phyloP scores from a whole-genome alignment of 768 basidiomycete genomes.

The Boletellus emodensis region DNA sequence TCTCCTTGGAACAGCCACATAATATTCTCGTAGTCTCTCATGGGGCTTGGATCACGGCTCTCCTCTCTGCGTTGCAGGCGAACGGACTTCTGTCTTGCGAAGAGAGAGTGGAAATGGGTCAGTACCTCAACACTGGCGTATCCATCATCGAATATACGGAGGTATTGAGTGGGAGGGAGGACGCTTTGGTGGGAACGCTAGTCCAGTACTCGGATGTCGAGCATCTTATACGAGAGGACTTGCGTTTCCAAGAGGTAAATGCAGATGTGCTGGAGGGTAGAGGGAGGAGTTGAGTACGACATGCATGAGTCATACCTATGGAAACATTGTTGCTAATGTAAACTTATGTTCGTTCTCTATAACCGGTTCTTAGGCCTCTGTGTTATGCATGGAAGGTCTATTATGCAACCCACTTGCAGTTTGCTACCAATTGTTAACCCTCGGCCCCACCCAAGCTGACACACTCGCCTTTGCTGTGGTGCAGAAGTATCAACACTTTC shows the following conservation, averaged over 20 bases:
- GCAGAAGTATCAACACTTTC: neutral
- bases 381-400: neutral
- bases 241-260: conserved; percentile 42
- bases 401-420: neutral
- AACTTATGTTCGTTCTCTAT: neutral
- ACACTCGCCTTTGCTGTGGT: neutral
- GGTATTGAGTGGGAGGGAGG: conserved; percentile 17
- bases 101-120: conserved; percentile 26
- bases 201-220: conserved; percentile 51
- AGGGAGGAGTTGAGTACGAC: neutral
- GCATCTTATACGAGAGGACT: conserved; percentile 41
- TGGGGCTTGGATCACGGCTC: conserved; percentile 55
- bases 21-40: conserved; percentile 62
- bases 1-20: conserved; percentile 28
- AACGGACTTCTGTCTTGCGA: conserved; percentile 37
- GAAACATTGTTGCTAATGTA: neutral
- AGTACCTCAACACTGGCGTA: conserved; percentile 34
- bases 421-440: neutral
- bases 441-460: neutral
- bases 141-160: conserved; percentile 53
- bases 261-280: conserved; percentile 41
- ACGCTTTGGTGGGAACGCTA: conserved; percentile 34
- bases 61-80: conserved; percentile 47
- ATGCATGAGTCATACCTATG: conserved; percentile 11
- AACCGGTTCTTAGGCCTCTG: neutral